phyloP scores from a whole-genome alignment of 441 rosid genomes.

The Macaranga tanarius region DNA sequence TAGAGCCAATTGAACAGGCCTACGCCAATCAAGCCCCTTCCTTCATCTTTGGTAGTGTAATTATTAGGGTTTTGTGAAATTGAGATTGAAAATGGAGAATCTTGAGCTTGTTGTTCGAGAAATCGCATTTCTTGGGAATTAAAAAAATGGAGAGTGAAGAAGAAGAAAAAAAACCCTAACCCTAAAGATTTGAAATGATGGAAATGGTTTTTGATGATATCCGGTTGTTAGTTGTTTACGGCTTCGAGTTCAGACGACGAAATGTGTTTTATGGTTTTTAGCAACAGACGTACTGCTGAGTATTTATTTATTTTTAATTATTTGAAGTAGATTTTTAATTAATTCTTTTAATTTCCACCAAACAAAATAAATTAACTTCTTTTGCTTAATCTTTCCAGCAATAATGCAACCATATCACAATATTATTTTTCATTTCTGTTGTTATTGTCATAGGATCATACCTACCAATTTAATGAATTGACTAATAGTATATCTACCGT shows the following conservation, averaged over 20 bases:
- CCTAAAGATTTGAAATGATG: background rate
- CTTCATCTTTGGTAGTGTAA: slow-evolving; percentile 27
- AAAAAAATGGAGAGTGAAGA: background rate
- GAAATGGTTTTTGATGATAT: too few relatives aligned
- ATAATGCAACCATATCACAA: too few relatives aligned
- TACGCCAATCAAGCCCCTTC: slow-evolving; percentile 26
- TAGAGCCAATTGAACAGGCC: slow-evolving; percentile 51
- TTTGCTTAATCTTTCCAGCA: too few relatives aligned
- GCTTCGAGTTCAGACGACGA: background rate
- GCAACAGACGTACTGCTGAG: background rate
- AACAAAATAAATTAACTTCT: too few relatives aligned
- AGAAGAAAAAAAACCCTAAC: background rate
- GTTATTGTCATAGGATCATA: too few relatives aligned
- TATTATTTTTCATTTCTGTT: too few relatives aligned
- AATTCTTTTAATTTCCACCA: too few relatives aligned
- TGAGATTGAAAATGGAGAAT: slow-evolving; percentile 37
- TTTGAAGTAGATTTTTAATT: too few relatives aligned
- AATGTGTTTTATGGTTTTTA: background rate
- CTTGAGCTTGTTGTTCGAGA: slow-evolving; percentile 27
- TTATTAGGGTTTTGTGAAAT: slow-evolving; percentile 37
- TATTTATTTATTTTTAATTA: too few relatives aligned
- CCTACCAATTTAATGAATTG: too few relatives aligned
- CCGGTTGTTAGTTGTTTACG: background rate
- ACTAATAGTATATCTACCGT: too few relatives aligned
- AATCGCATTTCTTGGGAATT: slow-evolving; percentile 36